Percentiles rank a stretch among this genome's conserved stretches.
These are phyloP conservation scores for Agastache rugosa DNA, from an alignment of 257 asterid species.

Conservation along the genomic window DNA sequence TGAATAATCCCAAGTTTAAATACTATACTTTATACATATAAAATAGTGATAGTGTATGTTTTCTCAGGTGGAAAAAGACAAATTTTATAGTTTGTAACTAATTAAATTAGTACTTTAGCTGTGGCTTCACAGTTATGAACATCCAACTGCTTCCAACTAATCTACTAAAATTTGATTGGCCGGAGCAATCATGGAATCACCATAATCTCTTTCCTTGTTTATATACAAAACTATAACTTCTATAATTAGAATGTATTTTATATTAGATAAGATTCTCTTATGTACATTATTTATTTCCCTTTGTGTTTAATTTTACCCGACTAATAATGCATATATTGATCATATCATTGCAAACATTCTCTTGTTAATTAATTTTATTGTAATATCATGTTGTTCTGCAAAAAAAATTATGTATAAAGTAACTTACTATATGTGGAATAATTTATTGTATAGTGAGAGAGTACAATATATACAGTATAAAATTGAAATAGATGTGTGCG, in stretches of 20 bases:
- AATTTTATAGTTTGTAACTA: not conserved
- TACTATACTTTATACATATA: not conserved
- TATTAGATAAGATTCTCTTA: not conserved
- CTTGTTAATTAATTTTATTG: not conserved
- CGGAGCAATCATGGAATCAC: conserved; percentile 6
- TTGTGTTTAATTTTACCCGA: not conserved
- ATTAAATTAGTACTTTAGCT: conserved; percentile 1
- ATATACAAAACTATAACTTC: not conserved
- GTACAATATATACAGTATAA: too few relatives aligned
- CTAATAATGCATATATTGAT: not conserved
- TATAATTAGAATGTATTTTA: not conserved
- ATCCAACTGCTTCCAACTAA: conserved; percentile 23
- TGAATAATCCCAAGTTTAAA: not conserved
- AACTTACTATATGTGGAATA: too few relatives aligned
- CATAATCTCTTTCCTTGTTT: not conserved
- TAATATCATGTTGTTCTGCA: not conserved
- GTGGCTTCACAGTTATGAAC: conserved; percentile 12
- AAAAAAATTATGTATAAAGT: too few relatives aligned
- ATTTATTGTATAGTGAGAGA: too few relatives aligned
- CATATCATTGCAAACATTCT: not conserved
- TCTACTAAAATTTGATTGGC: not conserved
- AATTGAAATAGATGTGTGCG: too few relatives aligned
- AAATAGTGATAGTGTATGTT: not conserved
- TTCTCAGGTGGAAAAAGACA: conserved; percentile 23
- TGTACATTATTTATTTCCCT: not conserved